phyloP scores from a whole-genome alignment of 805 yeast species.

The Wickerhamiella nectarea region DNA sequence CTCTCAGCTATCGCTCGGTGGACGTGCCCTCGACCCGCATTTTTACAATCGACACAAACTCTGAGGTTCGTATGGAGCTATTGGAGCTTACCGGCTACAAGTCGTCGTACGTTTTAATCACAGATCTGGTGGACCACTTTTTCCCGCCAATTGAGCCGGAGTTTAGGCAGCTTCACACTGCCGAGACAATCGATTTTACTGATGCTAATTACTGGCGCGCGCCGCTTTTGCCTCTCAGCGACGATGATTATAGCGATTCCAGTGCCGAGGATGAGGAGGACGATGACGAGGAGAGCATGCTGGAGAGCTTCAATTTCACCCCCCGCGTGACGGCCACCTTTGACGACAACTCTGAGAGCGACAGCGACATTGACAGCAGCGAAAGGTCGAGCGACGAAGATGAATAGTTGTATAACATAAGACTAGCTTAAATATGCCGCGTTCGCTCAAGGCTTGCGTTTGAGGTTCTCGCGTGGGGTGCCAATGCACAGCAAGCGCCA shows the following conservation, averaged over 20 bases:
- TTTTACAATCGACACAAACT: conserved; percentile 90
- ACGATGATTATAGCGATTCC: conserved; percentile 14
- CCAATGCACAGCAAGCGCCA: no score
- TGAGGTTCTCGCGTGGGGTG: no score
- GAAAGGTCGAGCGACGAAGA: conserved; percentile 12
- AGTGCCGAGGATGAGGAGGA: conserved; percentile 5
- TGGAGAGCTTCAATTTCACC: conserved; percentile 9
- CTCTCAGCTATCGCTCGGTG: conserved; percentile 83
- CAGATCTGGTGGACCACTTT: conserved; percentile 91
- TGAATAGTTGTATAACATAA: no score
- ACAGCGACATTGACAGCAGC: conserved; percentile 13
- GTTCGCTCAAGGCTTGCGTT: no score
- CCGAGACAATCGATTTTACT: conserved; percentile 39
- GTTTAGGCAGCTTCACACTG: conserved; percentile 21
- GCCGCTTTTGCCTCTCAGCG: conserved; percentile 43
- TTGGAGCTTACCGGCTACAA: conserved; percentile 86
- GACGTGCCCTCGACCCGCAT: conserved; percentile 89
- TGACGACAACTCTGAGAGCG: conserved; percentile 17
- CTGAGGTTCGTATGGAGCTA: conserved; percentile 95
- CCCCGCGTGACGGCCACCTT: conserved; percentile 13
- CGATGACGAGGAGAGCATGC: conserved; percentile 12
- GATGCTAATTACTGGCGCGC: conserved; percentile 91
- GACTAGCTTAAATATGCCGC: no score
- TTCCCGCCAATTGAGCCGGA: conserved; percentile 57
- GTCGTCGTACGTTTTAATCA: conserved; percentile 75